A percentile compares a stretch with the other conserved stretches of the same genome.
Evolutionary conservation across 2,329 filamentous ascomycete genomes (phyloP).

Genomic region (Sordariomycetes sp.): DNA sequence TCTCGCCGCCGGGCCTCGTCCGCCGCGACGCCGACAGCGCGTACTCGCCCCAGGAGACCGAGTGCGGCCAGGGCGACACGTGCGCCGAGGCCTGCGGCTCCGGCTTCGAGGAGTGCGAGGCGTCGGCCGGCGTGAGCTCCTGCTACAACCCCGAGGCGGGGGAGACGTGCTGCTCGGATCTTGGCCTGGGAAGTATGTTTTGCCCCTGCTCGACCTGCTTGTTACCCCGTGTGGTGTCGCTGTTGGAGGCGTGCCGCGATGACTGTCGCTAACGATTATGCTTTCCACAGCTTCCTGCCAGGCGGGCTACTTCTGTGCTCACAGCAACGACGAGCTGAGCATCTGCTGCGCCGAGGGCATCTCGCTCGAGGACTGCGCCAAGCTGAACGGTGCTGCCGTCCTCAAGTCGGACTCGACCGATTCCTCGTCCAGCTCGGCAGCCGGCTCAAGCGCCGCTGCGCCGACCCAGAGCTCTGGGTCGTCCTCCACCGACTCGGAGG

Average conservation of each 20-base stretch:
- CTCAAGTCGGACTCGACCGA: conserved; percentile 18
- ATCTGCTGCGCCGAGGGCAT: conserved; percentile 51
- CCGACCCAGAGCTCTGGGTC: conserved; percentile 1
- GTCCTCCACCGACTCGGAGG: neutral
- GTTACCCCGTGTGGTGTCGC: no score
- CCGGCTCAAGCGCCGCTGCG: neutral
- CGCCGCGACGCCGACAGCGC: conserved; percentile 28
- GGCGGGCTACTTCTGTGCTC: conserved; percentile 51
- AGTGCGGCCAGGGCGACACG: conserved; percentile 37
- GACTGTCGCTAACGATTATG: neutral
- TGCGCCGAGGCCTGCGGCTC: conserved; percentile 46
- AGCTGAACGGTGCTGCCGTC: conserved; percentile 32
- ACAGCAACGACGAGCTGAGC: conserved; percentile 36
- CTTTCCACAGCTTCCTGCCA: conserved; percentile 45
- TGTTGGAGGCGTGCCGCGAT: no score
- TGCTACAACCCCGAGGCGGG: conserved; percentile 43
- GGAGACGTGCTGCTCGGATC: conserved; percentile 44
- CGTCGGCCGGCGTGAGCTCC: conserved; percentile 37
- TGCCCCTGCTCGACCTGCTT: neutral
- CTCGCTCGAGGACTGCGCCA: conserved; percentile 43
- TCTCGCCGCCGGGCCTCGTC: conserved; percentile 27
- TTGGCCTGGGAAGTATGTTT: conserved; percentile 42
- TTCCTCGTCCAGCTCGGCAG: neutral
- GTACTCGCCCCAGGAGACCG: conserved; percentile 36
- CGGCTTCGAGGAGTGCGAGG: conserved; percentile 36